phyloP scores from a whole-genome alignment of 495 filamentous ascomycete genomes.

The Xylaria venustula region DNA sequence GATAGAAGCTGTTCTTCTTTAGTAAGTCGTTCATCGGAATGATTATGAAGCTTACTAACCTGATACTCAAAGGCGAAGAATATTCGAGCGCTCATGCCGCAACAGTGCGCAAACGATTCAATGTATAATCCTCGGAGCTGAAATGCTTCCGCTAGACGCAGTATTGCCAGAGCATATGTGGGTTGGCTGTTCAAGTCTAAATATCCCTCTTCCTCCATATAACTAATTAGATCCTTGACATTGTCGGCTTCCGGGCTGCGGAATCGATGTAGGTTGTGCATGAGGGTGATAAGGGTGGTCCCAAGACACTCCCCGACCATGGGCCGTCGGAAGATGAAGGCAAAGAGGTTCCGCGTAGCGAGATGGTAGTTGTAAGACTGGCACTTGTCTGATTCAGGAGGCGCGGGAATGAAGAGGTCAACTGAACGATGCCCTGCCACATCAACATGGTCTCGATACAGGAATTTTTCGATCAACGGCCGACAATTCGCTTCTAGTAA shows the following conservation, averaged over 20 bases:
- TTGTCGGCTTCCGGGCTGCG: constrained; percentile 46
- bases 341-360: constrained; percentile 67
- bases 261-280: constrained; percentile 58
- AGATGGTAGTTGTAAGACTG: constrained; percentile 57
- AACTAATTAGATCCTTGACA: constrained; percentile 51
- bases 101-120: constrained; percentile 65
- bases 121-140: constrained; percentile 56
- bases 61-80: constrained; percentile 52
- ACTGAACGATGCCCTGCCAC: constrained; percentile 22
- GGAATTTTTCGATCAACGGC: constrained; percentile 52
- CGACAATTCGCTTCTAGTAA: constrained; percentile 51
- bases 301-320: constrained; percentile 62
- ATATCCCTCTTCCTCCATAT: constrained; percentile 61
- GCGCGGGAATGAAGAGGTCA: constrained; percentile 64
- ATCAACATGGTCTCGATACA: constrained; percentile 28
- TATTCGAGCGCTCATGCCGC: constrained; percentile 62
- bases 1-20: constrained; percentile 48
- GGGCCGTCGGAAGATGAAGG: constrained; percentile 59
- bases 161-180: constrained; percentile 57
- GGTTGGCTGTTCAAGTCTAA: constrained; percentile 57
- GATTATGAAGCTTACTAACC: constrained; percentile 34
- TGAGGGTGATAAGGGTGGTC: constrained; percentile 52
- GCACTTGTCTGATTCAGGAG: constrained; percentile 44
- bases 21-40: not conserved
- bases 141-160: constrained; percentile 62